Percentiles rank a stretch among this genome's conserved stretches.
These are phyloP conservation scores for Rhodotorula sp. DNA, from an alignment of 1,284 basidiomycete species.

Conservation along the genomic window DNA sequence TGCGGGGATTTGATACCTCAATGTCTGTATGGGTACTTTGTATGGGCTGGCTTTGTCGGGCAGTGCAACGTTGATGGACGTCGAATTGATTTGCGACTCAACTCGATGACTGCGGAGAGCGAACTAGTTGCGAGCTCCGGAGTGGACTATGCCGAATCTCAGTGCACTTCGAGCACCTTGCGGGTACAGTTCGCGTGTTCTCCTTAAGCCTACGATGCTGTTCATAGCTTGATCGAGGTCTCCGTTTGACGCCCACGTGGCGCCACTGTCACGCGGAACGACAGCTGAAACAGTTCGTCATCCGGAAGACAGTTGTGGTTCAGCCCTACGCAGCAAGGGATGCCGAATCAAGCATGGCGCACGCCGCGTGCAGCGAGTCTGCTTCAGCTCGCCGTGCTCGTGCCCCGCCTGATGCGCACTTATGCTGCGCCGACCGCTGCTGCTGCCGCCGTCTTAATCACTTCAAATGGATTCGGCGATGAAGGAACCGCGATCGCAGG, in stretches of 20 bases:
- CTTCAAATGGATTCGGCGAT: not conserved
- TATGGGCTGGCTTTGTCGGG: not conserved
- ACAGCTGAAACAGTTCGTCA: not conserved
- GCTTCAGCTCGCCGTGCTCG: conserved; percentile 9
- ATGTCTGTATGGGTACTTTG: not conserved
- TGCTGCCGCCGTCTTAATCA: not conserved
- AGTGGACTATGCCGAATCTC: no score
- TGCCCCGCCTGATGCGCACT: not conserved
- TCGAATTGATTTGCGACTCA: no score
- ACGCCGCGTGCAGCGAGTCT: not conserved
- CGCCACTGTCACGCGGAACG: no score
- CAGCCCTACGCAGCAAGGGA: not conserved
- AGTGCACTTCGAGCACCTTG: no score
- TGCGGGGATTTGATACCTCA: no score
- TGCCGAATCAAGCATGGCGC: not conserved
- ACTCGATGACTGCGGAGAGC: no score
- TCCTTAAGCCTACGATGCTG: no score
- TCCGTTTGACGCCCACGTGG: no score
- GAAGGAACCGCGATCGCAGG: not conserved
- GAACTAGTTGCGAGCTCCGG: no score
- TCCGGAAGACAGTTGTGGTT: not conserved
- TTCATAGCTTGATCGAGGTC: no score
- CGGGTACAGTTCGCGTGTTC: no score
- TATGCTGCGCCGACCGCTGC: conserved; percentile 15
- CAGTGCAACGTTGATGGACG: no score